Base-by-base conservation (phyloP, 495 filamentous ascomycete genomes). In the Letharia lupina region DNA sequence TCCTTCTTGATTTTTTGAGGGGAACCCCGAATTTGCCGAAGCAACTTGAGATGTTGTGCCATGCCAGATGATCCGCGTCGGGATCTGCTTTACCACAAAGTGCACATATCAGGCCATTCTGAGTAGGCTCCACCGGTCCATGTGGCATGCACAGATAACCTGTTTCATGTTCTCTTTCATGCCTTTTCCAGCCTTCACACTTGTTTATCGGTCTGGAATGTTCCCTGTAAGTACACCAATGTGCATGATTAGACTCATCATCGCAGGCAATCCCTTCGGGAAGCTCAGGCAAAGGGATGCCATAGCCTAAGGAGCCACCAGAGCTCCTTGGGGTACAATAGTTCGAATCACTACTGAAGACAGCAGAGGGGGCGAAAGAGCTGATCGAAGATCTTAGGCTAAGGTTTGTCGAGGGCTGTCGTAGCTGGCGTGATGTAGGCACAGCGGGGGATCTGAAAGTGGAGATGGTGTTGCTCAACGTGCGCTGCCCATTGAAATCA, bases 171-270 rank as follows among this genome's bases (percentile, higher is more conserved):
- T 65, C 63, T 60, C 56, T 65, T 41, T 65, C 63, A 39, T 65
- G 63, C 56, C 63, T 65, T 41, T 65, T 65, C 63, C 63, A 65
- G 42, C 63, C 63, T 12, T 65, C 63, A 50, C 63, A 65, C 16
- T 42, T 65, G 2, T 6, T 18, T 23, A 50, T 15, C 16, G 63
- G 63, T 12, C 15, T 58, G 2, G 10, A n/a, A n/a, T 65, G 63
- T 31, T 57, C 54, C 1, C 33, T 56, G 45, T 45, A 48, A 59
- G 18, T 33, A 23, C 31, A 65, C n/a, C 31, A 58, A 45, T 12
- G 37, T 45, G 2, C 20, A 15, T 42, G 57, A 23, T 16, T 31
- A 5, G 37, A 35, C 16, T 47, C 63, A 7, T 39, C 63, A 15
- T 37, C 44, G 8, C 4, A 10, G 16, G 59, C 11, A 16, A 4